These are phyloP conservation scores for Phoenix roebelenii DNA, from an alignment of 176 grass and related monocot species.

Conservation along the genomic window DNA sequence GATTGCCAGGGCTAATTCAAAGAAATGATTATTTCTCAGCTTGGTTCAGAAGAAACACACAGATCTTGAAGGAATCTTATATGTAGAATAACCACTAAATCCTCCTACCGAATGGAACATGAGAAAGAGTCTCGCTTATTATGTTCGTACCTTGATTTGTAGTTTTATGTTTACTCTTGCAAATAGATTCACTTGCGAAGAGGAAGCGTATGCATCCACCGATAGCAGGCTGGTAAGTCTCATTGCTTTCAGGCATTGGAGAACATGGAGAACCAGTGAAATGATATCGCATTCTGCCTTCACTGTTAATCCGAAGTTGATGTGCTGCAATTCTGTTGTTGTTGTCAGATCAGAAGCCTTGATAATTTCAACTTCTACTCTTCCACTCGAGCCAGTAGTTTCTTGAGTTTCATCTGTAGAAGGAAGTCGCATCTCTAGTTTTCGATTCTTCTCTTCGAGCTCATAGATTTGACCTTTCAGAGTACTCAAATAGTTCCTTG, in stretches of 20 bases:
- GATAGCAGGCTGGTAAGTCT: constrained; percentile 33
- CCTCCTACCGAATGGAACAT: background rate
- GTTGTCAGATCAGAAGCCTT: constrained; percentile 9
- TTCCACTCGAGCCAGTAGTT: constrained; percentile 8
- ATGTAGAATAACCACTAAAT: background rate
- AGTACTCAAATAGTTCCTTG: constrained; percentile 50
- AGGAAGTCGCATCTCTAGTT: constrained; percentile 49
- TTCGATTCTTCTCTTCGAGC: constrained; percentile 74
- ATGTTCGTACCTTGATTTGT: constrained; percentile 39
- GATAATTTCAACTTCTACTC: constrained; percentile 42
- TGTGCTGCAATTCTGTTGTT: constrained; percentile 22
- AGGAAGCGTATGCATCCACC: constrained; percentile 67
- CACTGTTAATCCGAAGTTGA: constrained; percentile 56
- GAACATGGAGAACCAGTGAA: constrained; percentile 58
- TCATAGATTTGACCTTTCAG: constrained; percentile 55
- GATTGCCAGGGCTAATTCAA: too few species aligned
- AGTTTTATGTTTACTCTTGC: constrained; percentile 70
- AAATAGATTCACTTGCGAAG: constrained; percentile 49
- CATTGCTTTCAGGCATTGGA: constrained; percentile 55
- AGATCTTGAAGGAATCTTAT: background rate
- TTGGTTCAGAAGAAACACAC: too few species aligned
- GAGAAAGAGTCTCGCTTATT: background rate
- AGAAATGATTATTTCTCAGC: too few species aligned
- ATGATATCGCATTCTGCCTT: constrained; percentile 69
- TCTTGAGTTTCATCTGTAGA: background rate